Evolutionary conservation across 805 yeast genomes (phyloP).

Genomic region (Isabelozyma pseudorhagii): DNA sequence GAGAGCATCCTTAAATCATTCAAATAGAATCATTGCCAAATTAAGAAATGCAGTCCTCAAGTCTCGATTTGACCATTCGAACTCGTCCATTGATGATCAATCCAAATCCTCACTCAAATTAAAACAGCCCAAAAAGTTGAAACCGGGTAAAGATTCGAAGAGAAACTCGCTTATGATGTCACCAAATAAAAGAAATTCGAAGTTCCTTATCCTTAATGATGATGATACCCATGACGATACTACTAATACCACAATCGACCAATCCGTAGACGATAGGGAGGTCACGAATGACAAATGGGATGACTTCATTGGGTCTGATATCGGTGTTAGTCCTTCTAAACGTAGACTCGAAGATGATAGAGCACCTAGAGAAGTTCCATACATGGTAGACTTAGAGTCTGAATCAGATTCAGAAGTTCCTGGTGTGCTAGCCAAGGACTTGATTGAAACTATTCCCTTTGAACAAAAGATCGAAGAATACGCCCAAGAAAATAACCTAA

Average conservation of each 20-base stretch:
- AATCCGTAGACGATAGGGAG: constrained; percentile 1
- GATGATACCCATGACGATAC: constrained; percentile 13
- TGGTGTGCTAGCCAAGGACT: constrained; percentile 10
- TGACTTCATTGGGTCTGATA: constrained; percentile 27
- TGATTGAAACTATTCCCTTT: constrained; percentile 9
- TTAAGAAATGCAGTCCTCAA: constrained; percentile 51
- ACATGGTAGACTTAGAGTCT: constrained; percentile 23
- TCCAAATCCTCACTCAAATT: constrained; percentile 11
- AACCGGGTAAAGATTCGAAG: constrained; percentile 12
- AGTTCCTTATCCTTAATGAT: constrained; percentile 26
- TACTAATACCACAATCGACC: background rate
- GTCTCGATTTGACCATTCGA: constrained; percentile 31
- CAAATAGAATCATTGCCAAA: constrained; percentile 60
- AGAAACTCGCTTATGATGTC: constrained; percentile 22
- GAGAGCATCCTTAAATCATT: constrained; percentile 59
- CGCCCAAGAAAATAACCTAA: constrained; percentile 30
- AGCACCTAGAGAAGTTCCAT: constrained; percentile 12
- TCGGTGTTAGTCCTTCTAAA: constrained; percentile 11
- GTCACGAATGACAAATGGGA: constrained; percentile 32
- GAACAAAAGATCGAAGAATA: constrained; percentile 27
- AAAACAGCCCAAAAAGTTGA: constrained; percentile 11
- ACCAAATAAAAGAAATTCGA: constrained; percentile 36
- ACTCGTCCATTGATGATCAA: constrained; percentile 7
- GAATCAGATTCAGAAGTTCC: constrained; percentile 14
- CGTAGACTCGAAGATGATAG: constrained; percentile 9